Conservation (phyloP, 164 flowering plant species). For the Tinospora cordifolia region DNA sequence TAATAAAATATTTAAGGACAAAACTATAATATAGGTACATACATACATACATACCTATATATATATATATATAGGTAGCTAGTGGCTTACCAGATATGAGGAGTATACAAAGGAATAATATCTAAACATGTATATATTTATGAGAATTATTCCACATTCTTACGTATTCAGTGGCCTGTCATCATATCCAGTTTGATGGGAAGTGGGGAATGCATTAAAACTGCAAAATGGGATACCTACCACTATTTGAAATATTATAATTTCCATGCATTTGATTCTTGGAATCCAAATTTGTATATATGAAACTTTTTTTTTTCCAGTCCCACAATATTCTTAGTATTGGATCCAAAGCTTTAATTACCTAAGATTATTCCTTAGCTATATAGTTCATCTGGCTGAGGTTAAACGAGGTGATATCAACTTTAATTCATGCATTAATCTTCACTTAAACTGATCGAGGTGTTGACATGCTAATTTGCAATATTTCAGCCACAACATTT, state of each 20-base stretch:
- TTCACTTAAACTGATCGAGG: no score
- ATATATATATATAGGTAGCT: no score
- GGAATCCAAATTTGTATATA: background rate
- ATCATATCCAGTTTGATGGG: conserved; percentile 1
- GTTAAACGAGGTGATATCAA: background rate
- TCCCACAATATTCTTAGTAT: background rate
- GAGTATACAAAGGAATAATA: background rate
- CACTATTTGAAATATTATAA: background rate
- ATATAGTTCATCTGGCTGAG: background rate
- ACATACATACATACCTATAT: no score
- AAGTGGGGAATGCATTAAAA: background rate
- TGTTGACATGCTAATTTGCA: no score
- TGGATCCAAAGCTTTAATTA: background rate
- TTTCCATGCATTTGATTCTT: background rate
- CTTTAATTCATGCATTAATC: background rate
- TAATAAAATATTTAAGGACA: no score
- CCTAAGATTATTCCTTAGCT: background rate
- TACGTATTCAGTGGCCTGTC: background rate
- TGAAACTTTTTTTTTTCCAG: background rate
- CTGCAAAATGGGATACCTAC: conserved; percentile 1
- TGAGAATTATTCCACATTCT: background rate
- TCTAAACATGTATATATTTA: background rate
- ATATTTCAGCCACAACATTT: no score
- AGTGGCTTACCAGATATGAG: no score
- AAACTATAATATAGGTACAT: no score